Evolutionary conservation across 2,329 filamentous ascomycete genomes (phyloP).

Genomic region (Verticillium alfalfae): DNA sequence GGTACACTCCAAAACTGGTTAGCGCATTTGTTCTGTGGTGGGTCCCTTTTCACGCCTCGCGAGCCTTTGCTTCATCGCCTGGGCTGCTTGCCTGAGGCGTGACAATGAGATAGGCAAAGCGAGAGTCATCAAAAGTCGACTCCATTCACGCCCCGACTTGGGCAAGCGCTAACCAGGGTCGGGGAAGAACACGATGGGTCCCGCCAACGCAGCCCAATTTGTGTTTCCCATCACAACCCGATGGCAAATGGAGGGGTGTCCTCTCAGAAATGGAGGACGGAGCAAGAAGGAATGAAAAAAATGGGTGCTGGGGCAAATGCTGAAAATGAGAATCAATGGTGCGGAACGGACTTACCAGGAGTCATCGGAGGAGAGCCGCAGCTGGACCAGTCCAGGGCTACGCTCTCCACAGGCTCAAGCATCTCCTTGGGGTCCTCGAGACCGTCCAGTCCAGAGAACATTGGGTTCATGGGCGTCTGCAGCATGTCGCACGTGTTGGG

Average conservation of each 20-base stretch:
- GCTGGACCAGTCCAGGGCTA: conserved; percentile 72
- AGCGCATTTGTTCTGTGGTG: conserved; percentile 15
- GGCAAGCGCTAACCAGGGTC: background rate
- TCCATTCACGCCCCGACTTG: background rate
- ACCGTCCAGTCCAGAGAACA: conserved; percentile 67
- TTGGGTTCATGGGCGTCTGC: conserved; percentile 76
- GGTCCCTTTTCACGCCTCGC: background rate
- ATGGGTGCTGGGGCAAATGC: too few species aligned
- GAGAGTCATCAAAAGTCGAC: background rate
- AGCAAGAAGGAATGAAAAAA: too few species aligned
- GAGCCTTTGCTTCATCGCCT: background rate
- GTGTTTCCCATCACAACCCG: too few species aligned
- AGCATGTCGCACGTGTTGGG: conserved; percentile 72
- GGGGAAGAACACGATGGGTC: background rate
- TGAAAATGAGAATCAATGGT: too few species aligned
- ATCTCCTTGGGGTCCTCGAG: conserved; percentile 62
- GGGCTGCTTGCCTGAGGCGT: background rate
- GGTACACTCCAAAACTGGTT: conserved; percentile 39
- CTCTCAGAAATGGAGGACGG: background rate
- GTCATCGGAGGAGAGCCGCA: conserved; percentile 81
- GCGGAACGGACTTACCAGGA: conserved; percentile 60
- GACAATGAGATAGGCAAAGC: background rate
- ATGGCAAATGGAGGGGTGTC: too few species aligned
- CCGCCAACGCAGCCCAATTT: background rate
- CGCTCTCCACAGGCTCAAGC: conserved; percentile 66